Evolutionary conservation across 2,329 filamentous ascomycete species (phyloP).

Genomic region (Teratosphaeria gauchensis): DNA sequence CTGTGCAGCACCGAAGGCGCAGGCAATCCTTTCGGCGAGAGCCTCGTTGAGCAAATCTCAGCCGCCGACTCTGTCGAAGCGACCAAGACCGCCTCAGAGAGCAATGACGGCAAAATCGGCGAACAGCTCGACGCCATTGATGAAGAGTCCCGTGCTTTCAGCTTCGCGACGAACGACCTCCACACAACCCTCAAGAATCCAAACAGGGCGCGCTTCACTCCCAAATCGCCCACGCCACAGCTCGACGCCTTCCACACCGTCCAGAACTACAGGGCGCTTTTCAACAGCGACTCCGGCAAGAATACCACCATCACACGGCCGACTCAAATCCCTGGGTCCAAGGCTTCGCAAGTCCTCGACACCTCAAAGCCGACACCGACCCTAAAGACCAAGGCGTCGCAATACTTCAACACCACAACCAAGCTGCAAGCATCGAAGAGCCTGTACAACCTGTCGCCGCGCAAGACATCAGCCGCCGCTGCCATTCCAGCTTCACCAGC

Average conservation of each 20-base stretch:
- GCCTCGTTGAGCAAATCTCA: not conserved
- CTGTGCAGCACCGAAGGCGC: not conserved
- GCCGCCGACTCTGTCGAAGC: not conserved
- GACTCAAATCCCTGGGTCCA: not conserved
- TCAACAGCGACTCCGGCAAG: not conserved
- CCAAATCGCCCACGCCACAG: not conserved
- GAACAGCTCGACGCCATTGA: not conserved
- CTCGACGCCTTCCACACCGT: not conserved
- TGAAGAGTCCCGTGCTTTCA: not conserved
- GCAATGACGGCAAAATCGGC: not conserved
- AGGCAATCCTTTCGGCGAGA: not conserved
- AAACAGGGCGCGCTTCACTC: not conserved
- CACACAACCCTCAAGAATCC: not conserved
- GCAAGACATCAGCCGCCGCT: not conserved
- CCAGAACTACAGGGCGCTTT: not conserved
- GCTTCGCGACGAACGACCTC: not conserved
- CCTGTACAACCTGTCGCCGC: not conserved
- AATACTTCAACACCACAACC: not conserved
- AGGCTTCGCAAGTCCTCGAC: not conserved
- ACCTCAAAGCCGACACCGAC: not conserved
- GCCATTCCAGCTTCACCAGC: not conserved
- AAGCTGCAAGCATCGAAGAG: not conserved
- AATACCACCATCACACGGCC: not conserved
- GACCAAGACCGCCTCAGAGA: not conserved
- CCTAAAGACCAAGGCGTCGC: not conserved